Conservation (phyloP, 2,329 filamentous ascomycete genomes). For the Aspergillus jensenii region DNA sequence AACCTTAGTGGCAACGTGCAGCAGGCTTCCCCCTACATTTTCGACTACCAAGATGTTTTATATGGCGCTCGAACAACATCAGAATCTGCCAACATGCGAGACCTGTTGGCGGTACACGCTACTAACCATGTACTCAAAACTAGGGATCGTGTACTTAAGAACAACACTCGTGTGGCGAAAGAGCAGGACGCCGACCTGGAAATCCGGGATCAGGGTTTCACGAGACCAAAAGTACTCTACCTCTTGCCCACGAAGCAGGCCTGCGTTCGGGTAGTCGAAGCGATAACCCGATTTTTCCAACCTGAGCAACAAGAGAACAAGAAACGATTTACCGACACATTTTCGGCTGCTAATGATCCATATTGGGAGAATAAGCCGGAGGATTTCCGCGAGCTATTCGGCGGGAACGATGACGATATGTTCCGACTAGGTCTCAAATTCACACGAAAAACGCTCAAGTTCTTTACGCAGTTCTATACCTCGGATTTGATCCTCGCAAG, state of each 20-base stretch:
- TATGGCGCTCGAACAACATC: constrained; percentile 69
- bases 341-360: constrained; percentile 66
- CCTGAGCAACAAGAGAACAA: constrained; percentile 94
- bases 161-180: constrained; percentile 75
- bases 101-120: constrained; percentile 75
- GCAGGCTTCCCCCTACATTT: constrained; percentile 68
- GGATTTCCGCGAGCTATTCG: constrained; percentile 87
- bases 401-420: constrained; percentile 95
- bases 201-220: constrained; percentile 90
- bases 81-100: constrained; percentile 69
- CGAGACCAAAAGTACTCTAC: constrained; percentile 87
- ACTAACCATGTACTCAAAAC: constrained; percentile 94
- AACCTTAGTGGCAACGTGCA: constrained; percentile 64
- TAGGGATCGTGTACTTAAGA: constrained; percentile 86
- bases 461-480: constrained; percentile 92
- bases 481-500: constrained; percentile 94
- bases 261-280: constrained; percentile 74
- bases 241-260: constrained; percentile 85
- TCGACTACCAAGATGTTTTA: constrained; percentile 78
- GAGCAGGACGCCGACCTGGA: constrained; percentile 68
- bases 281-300: constrained; percentile 71
- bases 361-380: constrained; percentile 74
- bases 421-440: constrained; percentile 96
- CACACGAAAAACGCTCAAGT: constrained; percentile 92
- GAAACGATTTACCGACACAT: constrained; percentile 85